Evolutionary conservation across 352 stramenopile genomes (phyloP), one percentile per base, ranked within the genome.

Genomic region (Globisporangium orthogonon): DNA sequence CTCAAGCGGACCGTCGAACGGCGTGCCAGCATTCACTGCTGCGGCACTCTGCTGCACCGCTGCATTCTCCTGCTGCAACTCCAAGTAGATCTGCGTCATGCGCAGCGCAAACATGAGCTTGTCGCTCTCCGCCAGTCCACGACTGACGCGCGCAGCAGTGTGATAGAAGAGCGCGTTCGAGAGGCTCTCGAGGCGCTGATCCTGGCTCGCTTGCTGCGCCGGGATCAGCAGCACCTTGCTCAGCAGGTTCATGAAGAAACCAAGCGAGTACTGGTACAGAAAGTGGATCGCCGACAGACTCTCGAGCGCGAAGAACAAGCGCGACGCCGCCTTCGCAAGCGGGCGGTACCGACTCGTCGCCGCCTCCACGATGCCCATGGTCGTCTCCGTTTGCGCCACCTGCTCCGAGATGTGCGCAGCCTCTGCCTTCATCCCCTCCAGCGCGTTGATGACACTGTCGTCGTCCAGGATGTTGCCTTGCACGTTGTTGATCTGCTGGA

Each of bases 391-490:
- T 60, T 95, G 77, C 37, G 69, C 73, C 40, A 91, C 80, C 71
- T 98, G 87, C 48, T 96, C 73, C 33, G 96, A 91, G 17, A 99
- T 97, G 61, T 99, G 83, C 4, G 83, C 81, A n/a, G 96, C 95
- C 69, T 99, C 97, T 23, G 88, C 91, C 84, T 99, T 99, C 63
- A 99, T 91, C 37, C 91, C 82, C 71, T 99, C 97, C 59, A 99
- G 92, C n/a, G 96, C 96, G 57, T 98, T 94, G 47, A 99, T 97
- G 33, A 99, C 95, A 45, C 83, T 86, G 71, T 99, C 97, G 67
- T 99, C 91, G 61, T 99, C 97, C 18, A 99, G 76, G 79, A 99
- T 99, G 65, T 96, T 99, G 44, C 97, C 97, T 65, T 99, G 87
- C 41, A 99, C 96, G 46, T 96, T 94, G 76, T 97, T 99, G 52